Percentiles rank a stretch among this genome's conserved stretches.
phyloP scores from a whole-genome alignment of 2,329 filamentous ascomycete genomes.

The Ilyonectria sp. region DNA sequence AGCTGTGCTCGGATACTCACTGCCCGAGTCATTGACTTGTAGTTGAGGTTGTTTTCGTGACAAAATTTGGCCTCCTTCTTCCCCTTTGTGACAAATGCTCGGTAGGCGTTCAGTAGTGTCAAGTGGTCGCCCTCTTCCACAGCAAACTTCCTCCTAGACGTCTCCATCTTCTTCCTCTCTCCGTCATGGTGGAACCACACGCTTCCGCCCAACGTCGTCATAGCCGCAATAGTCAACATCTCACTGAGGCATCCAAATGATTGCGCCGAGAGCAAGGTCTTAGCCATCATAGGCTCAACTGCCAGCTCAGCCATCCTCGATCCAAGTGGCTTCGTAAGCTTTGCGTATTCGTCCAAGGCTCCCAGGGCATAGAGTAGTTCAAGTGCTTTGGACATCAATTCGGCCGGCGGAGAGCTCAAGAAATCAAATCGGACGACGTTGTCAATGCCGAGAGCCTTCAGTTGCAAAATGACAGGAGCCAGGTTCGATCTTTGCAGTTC shows the following conservation, averaged over 20 bases:
- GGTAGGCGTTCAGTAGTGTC: slow-evolving; percentile 93
- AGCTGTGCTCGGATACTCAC: slow-evolving; percentile 91
- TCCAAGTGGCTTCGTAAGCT: slow-evolving; percentile 90
- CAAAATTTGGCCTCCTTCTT: slow-evolving; percentile 90
- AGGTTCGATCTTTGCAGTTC: slow-evolving; percentile 95
- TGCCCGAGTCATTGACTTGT: slow-evolving; percentile 84
- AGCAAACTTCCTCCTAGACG: slow-evolving; percentile 84
- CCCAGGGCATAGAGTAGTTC: slow-evolving; percentile 91
- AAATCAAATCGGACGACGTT: slow-evolving; percentile 95
- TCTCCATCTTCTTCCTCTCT: slow-evolving; percentile 82
- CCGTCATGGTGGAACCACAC: slow-evolving; percentile 88
- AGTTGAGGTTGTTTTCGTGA: slow-evolving; percentile 88
- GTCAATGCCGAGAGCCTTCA: slow-evolving; percentile 95
- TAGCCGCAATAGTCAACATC: slow-evolving; percentile 92
- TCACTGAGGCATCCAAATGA: slow-evolving; percentile 86
- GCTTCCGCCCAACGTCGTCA: slow-evolving; percentile 88
- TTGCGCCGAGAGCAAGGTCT: slow-evolving; percentile 83
- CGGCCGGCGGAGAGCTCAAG: slow-evolving; percentile 86
- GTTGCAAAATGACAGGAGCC: slow-evolving; percentile 88
- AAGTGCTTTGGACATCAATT: slow-evolving; percentile 87
- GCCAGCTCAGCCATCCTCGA: slow-evolving; percentile 93
- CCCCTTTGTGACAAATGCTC: slow-evolving; percentile 86
- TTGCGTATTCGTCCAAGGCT: slow-evolving; percentile 90
- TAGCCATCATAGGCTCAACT: slow-evolving; percentile 96
- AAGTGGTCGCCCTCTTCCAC: slow-evolving; percentile 95